These are phyloP conservation scores for Camellia granthamiana DNA, from an alignment of 148 eudicot species.

Conservation along the genomic window DNA sequence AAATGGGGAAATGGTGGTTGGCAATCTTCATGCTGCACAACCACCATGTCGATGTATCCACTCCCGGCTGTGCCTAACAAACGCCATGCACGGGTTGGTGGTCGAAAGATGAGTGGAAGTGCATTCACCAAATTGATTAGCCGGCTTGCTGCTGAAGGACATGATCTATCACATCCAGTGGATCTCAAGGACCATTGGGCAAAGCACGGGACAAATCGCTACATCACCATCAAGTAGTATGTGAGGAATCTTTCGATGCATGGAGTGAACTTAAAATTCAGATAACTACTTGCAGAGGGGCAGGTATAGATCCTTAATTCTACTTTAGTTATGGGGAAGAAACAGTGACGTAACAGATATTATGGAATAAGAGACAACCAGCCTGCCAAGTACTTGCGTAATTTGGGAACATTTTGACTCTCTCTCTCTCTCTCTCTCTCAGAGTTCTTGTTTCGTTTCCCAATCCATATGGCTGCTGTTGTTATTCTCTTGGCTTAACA, in stretches of 20 bases:
- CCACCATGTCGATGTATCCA: slow-evolving; percentile 74
- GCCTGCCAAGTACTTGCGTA: neutral
- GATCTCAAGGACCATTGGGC: slow-evolving; percentile 92
- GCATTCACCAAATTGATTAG: slow-evolving; percentile 75
- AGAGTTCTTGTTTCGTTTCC: neutral
- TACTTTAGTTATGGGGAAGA: neutral
- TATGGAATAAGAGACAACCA: slow-evolving; percentile 10
- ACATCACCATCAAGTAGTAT: slow-evolving; percentile 80
- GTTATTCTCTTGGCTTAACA: neutral
- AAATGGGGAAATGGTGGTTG: slow-evolving; percentile 99
- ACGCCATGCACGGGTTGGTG: slow-evolving; percentile 86
- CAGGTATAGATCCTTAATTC: slow-evolving; percentile 6
- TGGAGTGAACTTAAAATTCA: neutral
- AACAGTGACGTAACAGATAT: neutral
- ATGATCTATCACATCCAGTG: slow-evolving; percentile 74
- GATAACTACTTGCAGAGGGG: neutral
- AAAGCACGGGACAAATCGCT: slow-evolving; percentile 95
- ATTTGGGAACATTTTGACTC: neutral
- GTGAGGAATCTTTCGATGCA: no score
- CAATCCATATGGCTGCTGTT: neutral
- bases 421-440: neutral
- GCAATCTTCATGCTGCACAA: slow-evolving; percentile 98
- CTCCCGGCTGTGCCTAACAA: slow-evolving; percentile 81
- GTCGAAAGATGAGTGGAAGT: slow-evolving; percentile 95
- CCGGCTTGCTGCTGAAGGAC: slow-evolving; percentile 81